These are phyloP conservation scores for Wallacemonas rigidus DNA, from an alignment of 208 protist species.

Conservation along the genomic window DNA sequence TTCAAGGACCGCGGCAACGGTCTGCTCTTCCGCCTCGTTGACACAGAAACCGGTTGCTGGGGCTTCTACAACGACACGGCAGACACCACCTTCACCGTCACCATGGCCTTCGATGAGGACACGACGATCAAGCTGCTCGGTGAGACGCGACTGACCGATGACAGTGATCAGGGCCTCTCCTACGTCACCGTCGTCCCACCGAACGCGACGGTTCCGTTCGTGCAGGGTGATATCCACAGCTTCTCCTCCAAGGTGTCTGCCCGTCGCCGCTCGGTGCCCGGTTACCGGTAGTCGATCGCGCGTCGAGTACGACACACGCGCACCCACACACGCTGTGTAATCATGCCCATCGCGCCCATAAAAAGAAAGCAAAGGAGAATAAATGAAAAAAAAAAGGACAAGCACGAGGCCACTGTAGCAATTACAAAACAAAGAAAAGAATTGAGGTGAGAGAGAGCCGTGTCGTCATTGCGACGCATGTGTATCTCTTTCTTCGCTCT, in stretches of 20 bases:
- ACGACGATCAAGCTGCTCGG: conserved; percentile 23
- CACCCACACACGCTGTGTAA: too few relatives aligned
- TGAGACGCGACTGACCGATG: conserved; percentile 26
- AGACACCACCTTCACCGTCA: conserved; percentile 34
- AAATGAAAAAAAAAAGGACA: conserved; percentile 15
- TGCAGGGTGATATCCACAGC: conserved; percentile 43
- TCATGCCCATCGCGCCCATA: too few relatives aligned
- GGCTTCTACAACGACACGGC: conserved; percentile 76
- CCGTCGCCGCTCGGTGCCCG: conserved; percentile 5
- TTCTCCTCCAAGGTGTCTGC: conserved; percentile 56
- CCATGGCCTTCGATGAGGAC: conserved; percentile 35
- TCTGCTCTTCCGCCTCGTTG: conserved; percentile 70
- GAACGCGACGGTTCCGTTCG: conserved; percentile 48
- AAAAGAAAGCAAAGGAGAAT: background rate
- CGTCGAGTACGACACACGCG: background rate
- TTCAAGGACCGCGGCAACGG: conserved; percentile 69
- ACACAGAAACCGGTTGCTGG: conserved; percentile 43
- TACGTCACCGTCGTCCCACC: conserved; percentile 42
- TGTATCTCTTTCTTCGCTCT: too few relatives aligned
- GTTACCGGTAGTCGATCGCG: background rate
- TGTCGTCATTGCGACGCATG: too few relatives aligned
- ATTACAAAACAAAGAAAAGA: too few relatives aligned
- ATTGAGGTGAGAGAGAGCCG: too few relatives aligned
- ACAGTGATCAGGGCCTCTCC: conserved; percentile 29
- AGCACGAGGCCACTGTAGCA: conserved; percentile 1